Evolutionary conservation across 441 rosid species (phyloP).

Genomic region (Pelargonium hybrid): DNA sequence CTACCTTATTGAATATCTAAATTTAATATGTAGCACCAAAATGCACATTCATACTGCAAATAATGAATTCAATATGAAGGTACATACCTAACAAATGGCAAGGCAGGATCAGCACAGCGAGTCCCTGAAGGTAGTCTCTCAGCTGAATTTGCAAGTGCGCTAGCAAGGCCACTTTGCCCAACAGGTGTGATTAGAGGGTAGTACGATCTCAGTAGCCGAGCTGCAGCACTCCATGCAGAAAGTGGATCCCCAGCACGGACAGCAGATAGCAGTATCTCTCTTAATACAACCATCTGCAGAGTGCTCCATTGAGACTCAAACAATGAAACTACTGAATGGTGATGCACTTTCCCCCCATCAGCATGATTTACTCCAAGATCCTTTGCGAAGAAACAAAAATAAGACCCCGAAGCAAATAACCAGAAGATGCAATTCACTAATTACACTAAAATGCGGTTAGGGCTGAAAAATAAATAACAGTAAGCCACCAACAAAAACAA

Average conservation of each 20-base stretch:
- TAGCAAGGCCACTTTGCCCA: slow-evolving; percentile 95
- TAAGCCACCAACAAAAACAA: background rate
- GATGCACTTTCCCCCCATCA: slow-evolving; percentile 69
- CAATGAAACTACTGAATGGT: slow-evolving; percentile 68
- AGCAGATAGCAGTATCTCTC: slow-evolving; percentile 93
- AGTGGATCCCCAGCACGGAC: slow-evolving; percentile 97
- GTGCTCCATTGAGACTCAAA: slow-evolving; percentile 98
- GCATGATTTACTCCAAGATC: slow-evolving; percentile 44
- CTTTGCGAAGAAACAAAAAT: slow-evolving; percentile 26
- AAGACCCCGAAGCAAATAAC: background rate
- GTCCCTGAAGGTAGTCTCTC: slow-evolving; percentile 87
- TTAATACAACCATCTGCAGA: slow-evolving; percentile 94
- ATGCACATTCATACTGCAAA: background rate
- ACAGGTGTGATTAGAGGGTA: slow-evolving; percentile 93
- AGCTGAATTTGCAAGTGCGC: slow-evolving; percentile 73
- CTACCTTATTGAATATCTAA: too few species aligned
- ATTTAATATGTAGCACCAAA: background rate
- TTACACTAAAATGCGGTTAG: background rate
- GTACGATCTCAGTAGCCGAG: slow-evolving; percentile 81
- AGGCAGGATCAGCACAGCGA: slow-evolving; percentile 93
- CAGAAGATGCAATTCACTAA: background rate
- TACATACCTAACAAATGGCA: slow-evolving; percentile 80
- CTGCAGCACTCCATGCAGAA: slow-evolving; percentile 98
- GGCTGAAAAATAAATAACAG: background rate
- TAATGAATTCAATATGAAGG: background rate